phyloP scores from a whole-genome alignment of 2,329 filamentous ascomycete genomes.

The Parastagonospora avenae region DNA sequence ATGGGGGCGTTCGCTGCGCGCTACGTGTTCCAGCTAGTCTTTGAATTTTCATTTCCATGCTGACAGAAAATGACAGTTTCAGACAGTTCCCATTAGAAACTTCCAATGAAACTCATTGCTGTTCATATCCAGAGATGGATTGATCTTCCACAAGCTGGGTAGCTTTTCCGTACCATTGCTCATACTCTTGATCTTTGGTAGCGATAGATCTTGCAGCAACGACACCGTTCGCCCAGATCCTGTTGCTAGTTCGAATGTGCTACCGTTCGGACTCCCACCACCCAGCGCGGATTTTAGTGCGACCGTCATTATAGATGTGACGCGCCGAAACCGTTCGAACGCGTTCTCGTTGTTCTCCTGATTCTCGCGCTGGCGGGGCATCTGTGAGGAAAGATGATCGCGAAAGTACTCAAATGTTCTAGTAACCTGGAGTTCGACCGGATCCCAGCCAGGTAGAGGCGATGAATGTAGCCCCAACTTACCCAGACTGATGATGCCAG shows the following conservation, averaged over 20 bases:
- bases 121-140: constrained; percentile 36
- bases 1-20: too few species aligned
- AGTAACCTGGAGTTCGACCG: constrained; percentile 37
- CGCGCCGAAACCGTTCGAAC: constrained; percentile 42
- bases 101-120: constrained; percentile 42
- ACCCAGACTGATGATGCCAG: constrained; percentile 34
- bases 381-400: constrained; percentile 36
- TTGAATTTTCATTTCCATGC: neutral
- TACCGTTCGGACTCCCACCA: constrained; percentile 35
- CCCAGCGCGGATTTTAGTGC: constrained; percentile 26
- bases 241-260: constrained; percentile 43
- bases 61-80: constrained; percentile 5
- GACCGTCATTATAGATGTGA: constrained; percentile 38
- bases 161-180: constrained; percentile 30
- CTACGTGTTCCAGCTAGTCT: neutral
- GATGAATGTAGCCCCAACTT: constrained; percentile 36
- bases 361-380: constrained; percentile 34
- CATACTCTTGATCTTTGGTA: constrained; percentile 32
- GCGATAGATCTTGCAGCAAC: constrained; percentile 38
- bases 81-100: constrained; percentile 40
- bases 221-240: constrained; percentile 41
- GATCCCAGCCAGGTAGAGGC: constrained; percentile 41
- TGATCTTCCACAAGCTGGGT: constrained; percentile 35
- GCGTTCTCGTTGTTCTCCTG: constrained; percentile 33
- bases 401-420: constrained; percentile 42